Evolutionary conservation across 345 rosid species (phyloP).

Genomic region (Salix purpurea): DNA sequence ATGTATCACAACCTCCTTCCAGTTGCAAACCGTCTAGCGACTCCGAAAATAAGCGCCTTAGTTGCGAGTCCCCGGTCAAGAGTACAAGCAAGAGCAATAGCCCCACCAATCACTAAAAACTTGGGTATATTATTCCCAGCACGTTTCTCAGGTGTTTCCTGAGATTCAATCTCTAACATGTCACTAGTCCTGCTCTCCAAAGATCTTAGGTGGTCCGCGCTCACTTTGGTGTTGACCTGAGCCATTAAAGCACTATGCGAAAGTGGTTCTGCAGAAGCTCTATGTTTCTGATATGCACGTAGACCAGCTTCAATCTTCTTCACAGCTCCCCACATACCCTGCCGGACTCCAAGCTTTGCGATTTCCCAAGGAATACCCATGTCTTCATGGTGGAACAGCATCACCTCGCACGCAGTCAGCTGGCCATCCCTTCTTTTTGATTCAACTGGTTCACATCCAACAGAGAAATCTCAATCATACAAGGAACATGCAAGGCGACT

Average conservation of each 20-base stretch:
- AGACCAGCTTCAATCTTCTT: constrained; percentile 88
- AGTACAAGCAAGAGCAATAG: constrained; percentile 77
- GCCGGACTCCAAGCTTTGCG: constrained; percentile 87
- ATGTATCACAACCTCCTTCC: constrained; percentile 61
- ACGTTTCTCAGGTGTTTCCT: constrained; percentile 37
- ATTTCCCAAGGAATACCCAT: constrained; percentile 99
- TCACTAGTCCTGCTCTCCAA: constrained; percentile 37
- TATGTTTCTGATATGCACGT: constrained; percentile 61
- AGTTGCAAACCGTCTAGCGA: constrained; percentile 80
- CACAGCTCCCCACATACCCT: constrained; percentile 99
- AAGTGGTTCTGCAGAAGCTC: constrained; percentile 51
- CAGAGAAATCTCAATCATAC: constrained; percentile 4
- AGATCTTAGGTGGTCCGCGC: constrained; percentile 50
- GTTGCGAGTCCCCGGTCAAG: constrained; percentile 87
- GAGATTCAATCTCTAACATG: constrained; percentile 28
- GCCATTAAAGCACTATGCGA: constrained; percentile 74
- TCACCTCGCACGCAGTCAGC: constrained; percentile 80
- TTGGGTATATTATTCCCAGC: constrained; percentile 53
- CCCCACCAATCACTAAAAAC: constrained; percentile 76
- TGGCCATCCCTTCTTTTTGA: constrained; percentile 81
- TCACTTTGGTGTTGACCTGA: constrained; percentile 79
- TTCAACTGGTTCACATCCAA: constrained; percentile 58
- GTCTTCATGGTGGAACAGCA: constrained; percentile 90
- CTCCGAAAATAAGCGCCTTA: constrained; percentile 89
- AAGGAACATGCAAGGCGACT: background rate